These are phyloP conservation scores for Agrostemma githago DNA, from an alignment of 148 eudicot species.

Conservation along the genomic window DNA sequence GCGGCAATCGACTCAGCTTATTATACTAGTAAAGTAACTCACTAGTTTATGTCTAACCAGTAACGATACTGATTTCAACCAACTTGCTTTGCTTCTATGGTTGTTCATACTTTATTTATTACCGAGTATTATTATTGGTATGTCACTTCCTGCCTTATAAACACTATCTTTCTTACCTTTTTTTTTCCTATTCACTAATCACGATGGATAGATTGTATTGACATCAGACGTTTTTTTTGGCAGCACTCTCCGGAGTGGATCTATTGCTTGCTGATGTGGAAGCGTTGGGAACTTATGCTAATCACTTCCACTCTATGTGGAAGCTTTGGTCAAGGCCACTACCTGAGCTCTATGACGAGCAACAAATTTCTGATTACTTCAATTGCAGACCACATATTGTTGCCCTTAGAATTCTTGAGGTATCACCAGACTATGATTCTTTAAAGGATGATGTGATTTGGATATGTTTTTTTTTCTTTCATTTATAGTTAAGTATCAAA, in stretches of 20 bases:
- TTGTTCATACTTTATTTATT: no score
- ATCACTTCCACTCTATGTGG: constrained; percentile 54
- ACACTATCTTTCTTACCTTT: no score
- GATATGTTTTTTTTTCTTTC: neutral
- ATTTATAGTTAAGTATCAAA: neutral
- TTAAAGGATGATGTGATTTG: neutral
- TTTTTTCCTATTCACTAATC: no score
- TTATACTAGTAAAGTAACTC: no score
- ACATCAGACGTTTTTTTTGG: constrained; percentile 14
- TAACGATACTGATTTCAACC: no score
- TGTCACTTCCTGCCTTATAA: no score
- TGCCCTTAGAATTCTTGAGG: constrained; percentile 88
- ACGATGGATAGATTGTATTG: neutral
- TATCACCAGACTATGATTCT: constrained; percentile 19
- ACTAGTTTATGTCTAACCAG: no score
- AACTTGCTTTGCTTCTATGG: no score
- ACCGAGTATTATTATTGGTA: no score
- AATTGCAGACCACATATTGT: constrained; percentile 83
- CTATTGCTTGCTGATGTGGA: constrained; percentile 72
- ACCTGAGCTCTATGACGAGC: constrained; percentile 79
- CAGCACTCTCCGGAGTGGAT: constrained; percentile 83
- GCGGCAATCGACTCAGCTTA: neutral
- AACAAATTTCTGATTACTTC: constrained; percentile 66
- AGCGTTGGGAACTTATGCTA: constrained; percentile 64
- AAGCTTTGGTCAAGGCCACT: constrained; percentile 86